Base-by-base conservation (phyloP, 495 filamentous ascomycete genomes). In the Penicillium malachiteum region DNA sequence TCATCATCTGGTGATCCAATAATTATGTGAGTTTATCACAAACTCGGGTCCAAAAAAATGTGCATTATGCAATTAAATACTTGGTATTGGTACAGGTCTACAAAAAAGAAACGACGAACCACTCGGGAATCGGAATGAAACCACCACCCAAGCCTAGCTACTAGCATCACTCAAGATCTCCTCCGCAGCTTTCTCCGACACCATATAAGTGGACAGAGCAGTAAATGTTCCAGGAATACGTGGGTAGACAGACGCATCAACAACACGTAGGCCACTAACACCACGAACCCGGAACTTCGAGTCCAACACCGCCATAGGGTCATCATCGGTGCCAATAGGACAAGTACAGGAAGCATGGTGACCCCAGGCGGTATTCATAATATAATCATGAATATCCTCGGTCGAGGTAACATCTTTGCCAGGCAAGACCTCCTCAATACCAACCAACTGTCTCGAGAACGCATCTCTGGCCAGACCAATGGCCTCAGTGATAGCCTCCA, bases 141-240 rank as follows among this genome's bases (percentile, higher is more conserved):
- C 9, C 42, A 44, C 9, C 42, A 44, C 16, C 9, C 13, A 41
- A 42, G 18, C 16, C 26, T 31, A 44, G 18, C 26, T 44, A 7
- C 16, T 18, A 9, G 16, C 42, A 18, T 31, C 39, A 16, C 39
- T 44, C 18, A 48, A 12, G 26, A 59, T 59, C 38, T 55, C 57
- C 17, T 82, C 84, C 0, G 82, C 75, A 2, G 84, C 85, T 77
- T 87, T 87, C 64, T 83, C 80, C n/a, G 71, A 75, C 16, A 87
- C 63, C 76, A 86, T 84, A 59, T 83, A 86, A 0, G 81, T 83
- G 12, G 84, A 77, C 33, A 81, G 64, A 17, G 72, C 73, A 30
- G 81, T 80, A 53, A 84, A 87, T 32, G 77, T 78, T 2, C 85
- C 85, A 30, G 81, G 82, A 45, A 82, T 83, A 30, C 69, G 62